Percentiles rank a stretch among this genome's conserved stretches.
Evolutionary conservation across 176 grass and related monocot species (phyloP).

Genomic region (Juncus effusus): DNA sequence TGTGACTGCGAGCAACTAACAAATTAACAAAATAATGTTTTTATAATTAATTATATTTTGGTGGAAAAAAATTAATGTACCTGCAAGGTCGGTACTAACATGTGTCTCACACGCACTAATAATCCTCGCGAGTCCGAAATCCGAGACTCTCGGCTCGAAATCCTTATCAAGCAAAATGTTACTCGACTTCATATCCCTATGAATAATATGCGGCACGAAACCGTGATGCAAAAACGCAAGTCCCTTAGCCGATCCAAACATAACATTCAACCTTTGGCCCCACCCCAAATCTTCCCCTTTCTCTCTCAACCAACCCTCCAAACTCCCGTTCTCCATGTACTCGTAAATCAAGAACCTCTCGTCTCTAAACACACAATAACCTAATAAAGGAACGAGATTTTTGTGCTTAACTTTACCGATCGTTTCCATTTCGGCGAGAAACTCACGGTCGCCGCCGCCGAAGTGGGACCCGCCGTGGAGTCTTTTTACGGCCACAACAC

Average conservation of each 20-base stretch:
- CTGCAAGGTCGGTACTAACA: slow-evolving; percentile 87
- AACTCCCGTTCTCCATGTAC: slow-evolving; percentile 96
- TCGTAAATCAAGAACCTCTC: slow-evolving; percentile 91
- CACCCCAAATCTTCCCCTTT: slow-evolving; percentile 65
- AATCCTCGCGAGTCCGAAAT: slow-evolving; percentile 93
- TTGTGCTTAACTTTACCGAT: slow-evolving; percentile 94
- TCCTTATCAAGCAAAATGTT: slow-evolving; percentile 79
- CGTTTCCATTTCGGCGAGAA: slow-evolving; percentile 94
- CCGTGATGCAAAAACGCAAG: slow-evolving; percentile 91
- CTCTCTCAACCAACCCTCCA: slow-evolving; percentile 84
- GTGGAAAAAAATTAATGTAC: slow-evolving; percentile 15
- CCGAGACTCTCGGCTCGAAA: slow-evolving; percentile 89
- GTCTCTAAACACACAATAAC: slow-evolving; percentile 90
- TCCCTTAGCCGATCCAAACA: slow-evolving; percentile 72
- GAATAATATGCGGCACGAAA: slow-evolving; percentile 95
- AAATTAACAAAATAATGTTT: slow-evolving; percentile 7
- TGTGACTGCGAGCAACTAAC: not conserved
- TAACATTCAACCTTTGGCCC: slow-evolving; percentile 82
- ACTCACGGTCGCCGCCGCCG: slow-evolving; percentile 68
- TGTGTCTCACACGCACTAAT: slow-evolving; percentile 97
- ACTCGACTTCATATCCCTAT: slow-evolving; percentile 96
- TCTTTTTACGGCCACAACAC: slow-evolving; percentile 77
- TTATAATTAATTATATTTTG: not conserved
- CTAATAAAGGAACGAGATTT: slow-evolving; percentile 87
- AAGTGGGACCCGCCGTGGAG: slow-evolving; percentile 83